These are phyloP conservation scores for Ophiostoma pallidulum DNA, from an alignment of 2,329 filamentous ascomycete genomes.

Conservation along the genomic window DNA sequence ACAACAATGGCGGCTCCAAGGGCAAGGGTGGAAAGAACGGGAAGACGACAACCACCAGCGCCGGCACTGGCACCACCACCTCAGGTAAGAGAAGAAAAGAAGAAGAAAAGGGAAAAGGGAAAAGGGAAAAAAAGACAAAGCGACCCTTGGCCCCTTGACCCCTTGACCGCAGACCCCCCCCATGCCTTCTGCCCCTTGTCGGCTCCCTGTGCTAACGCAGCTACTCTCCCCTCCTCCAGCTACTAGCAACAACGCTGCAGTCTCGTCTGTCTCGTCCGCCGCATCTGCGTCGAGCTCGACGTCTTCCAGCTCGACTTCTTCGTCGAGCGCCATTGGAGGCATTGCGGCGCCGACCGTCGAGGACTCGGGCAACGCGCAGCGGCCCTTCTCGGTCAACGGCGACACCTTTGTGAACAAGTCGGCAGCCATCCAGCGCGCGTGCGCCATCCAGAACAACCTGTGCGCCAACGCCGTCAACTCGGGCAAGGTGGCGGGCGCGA, in stretches of 20 bases:
- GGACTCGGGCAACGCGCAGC: conserved; percentile 35
- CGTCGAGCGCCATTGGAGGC: conserved; percentile 35
- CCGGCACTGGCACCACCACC: too few species aligned
- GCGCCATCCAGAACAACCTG: conserved; percentile 53
- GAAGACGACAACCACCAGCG: conserved; percentile 14
- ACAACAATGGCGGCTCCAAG: conserved; percentile 13
- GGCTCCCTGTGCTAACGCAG: conserved; percentile 10
- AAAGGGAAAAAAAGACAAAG: too few species aligned
- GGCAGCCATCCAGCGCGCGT: conserved; percentile 50
- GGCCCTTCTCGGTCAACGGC: conserved; percentile 48
- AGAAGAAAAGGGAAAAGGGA: too few species aligned
- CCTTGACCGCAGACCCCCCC: too few species aligned
- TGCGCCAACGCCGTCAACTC: conserved; percentile 49
- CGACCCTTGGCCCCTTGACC: too few species aligned
- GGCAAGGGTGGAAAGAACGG: conserved; percentile 18
- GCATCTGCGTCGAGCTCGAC: conserved; percentile 2
- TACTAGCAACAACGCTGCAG: conserved; percentile 16
- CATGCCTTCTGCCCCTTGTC: too few species aligned
- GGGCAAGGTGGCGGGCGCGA: conserved; percentile 32
- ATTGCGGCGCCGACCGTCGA: conserved; percentile 41
- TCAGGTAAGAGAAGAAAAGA: too few species aligned
- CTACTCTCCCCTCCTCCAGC: conserved; percentile 4
- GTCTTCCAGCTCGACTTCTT: not conserved
- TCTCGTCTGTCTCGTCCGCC: conserved; percentile 9
- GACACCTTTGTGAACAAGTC: conserved; percentile 47